Evolutionary conservation across 2,329 filamentous ascomycete genomes (phyloP).

Genomic region (Fusarium anthophilum): DNA sequence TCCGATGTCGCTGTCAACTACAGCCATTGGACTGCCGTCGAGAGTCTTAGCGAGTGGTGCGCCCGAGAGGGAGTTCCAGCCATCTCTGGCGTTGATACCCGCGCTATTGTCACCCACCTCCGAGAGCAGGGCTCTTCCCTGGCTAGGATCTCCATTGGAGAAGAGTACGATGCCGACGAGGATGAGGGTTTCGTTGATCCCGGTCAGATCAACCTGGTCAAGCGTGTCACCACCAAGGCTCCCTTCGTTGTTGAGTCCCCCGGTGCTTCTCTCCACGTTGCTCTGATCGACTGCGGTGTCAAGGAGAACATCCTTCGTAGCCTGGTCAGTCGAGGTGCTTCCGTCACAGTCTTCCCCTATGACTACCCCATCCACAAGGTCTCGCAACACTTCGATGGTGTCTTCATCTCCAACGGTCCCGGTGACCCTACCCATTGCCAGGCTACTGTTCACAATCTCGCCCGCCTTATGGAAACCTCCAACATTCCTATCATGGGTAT

Average conservation of each 20-base stretch:
- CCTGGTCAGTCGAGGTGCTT: constrained; percentile 89
- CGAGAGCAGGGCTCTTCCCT: constrained; percentile 97
- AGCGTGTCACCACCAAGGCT: constrained; percentile 96
- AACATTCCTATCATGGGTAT: constrained; percentile 97
- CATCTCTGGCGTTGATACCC: constrained; percentile 96
- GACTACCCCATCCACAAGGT: constrained; percentile 99
- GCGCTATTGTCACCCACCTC: constrained; percentile 93
- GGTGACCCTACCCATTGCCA: constrained; percentile 98
- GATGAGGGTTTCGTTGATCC: constrained; percentile 97
- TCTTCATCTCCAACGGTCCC: constrained; percentile 99
- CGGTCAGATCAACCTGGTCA: constrained; percentile 95
- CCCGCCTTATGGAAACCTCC: constrained; percentile 89
- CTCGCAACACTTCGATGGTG: constrained; percentile 94
- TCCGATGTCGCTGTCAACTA: constrained; percentile 93
- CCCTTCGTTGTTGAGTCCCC: constrained; percentile 93
- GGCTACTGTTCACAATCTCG: constrained; percentile 91
- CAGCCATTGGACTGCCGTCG: constrained; percentile 98
- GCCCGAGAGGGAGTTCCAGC: constrained; percentile 94
- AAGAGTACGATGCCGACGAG: constrained; percentile 98
- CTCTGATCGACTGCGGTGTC: constrained; percentile 96
- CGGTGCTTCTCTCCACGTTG: constrained; percentile 86
- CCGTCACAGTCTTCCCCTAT: constrained; percentile 93
- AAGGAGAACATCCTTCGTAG: constrained; percentile 99
- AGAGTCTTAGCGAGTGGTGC: constrained; percentile 94
- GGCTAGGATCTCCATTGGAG: constrained; percentile 91